Evolutionary conservation across 1,284 basidiomycete genomes (phyloP).

Genomic region (Tranzscheliella williamsii): DNA sequence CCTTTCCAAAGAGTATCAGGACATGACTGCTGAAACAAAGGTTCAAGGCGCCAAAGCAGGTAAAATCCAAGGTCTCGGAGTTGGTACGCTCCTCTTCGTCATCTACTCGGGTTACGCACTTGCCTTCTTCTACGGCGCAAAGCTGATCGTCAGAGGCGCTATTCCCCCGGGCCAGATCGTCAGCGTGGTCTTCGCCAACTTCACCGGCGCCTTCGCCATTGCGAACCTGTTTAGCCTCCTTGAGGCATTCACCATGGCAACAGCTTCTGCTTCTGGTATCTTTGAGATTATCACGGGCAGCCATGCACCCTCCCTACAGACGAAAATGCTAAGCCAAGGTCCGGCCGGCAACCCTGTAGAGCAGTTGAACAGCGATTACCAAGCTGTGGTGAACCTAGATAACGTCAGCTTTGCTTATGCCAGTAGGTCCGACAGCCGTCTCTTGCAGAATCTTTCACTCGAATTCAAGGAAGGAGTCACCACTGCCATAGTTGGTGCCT

Average conservation of each 20-base stretch:
- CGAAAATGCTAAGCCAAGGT: too few relatives aligned
- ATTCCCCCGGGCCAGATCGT: constrained; percentile 17
- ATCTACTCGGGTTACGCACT: constrained; percentile 35
- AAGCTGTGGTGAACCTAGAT: too few relatives aligned
- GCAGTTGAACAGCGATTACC: too few relatives aligned
- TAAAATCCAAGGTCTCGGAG: constrained; percentile 1
- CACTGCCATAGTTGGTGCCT: too few relatives aligned
- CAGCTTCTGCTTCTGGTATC: constrained; percentile 17
- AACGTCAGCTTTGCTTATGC: too few relatives aligned
- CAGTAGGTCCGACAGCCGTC: too few relatives aligned
- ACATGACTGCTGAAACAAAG: constrained; percentile 1
- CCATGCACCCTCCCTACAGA: too few relatives aligned
- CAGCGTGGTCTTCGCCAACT: constrained; percentile 35
- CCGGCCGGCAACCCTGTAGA: too few relatives aligned
- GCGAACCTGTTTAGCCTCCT: constrained; percentile 32
- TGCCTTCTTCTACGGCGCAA: constrained; percentile 32
- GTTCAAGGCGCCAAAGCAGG: constrained; percentile 3
- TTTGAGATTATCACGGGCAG: constrained; percentile 10
- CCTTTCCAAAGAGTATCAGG: constrained; percentile 1
- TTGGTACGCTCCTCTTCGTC: constrained; percentile 35
- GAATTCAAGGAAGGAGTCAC: too few relatives aligned
- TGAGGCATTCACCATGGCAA: constrained; percentile 29
- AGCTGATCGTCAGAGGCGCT: constrained; percentile 4
- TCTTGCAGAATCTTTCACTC: too few relatives aligned
- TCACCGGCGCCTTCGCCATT: constrained; percentile 32